These are phyloP conservation scores for Phylloporus scabripes DNA, from an alignment of 768 basidiomycete species.

Conservation along the genomic window DNA sequence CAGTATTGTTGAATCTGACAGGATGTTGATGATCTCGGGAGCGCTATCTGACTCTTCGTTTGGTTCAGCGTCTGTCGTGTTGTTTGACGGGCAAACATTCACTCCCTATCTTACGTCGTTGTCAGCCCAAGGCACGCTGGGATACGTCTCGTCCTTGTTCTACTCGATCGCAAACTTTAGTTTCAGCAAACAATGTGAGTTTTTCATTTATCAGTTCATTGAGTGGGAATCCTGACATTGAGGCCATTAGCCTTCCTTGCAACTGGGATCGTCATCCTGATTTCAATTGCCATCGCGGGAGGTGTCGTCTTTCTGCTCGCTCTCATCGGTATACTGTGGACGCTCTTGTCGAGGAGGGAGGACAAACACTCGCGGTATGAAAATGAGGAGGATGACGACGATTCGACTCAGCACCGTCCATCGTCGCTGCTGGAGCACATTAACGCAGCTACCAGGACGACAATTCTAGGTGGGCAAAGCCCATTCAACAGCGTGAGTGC, in stretches of 20 bases:
- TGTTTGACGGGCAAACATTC: conserved; percentile 81
- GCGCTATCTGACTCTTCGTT: conserved; percentile 58
- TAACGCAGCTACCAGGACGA: conserved; percentile 81
- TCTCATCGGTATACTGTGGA: conserved; percentile 83
- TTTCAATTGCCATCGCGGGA: conserved; percentile 94
- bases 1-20: conserved; percentile 71
- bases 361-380: conserved; percentile 65
- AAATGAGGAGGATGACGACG: conserved; percentile 67
- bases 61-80: conserved; percentile 76
- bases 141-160: conserved; percentile 74
- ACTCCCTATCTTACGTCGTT: conserved; percentile 79
- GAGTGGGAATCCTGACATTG: not conserved
- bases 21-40: conserved; percentile 89
- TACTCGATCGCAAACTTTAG: conserved; percentile 74
- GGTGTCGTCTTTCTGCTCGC: conserved; percentile 88
- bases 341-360: conserved; percentile 77
- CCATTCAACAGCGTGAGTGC: conserved; percentile 33
- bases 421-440: conserved; percentile 88
- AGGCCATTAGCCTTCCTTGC: conserved; percentile 70
- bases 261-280: conserved; percentile 88
- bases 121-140: conserved; percentile 58
- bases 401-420: conserved; percentile 72
- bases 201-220: not conserved
- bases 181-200: conserved; percentile 66
- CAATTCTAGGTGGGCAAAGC: conserved; percentile 58